A percentile compares a stretch with the other conserved stretches of the same genome.
phyloP scores from a whole-genome alignment of 2,329 filamentous ascomycete genomes.

The Epichloe brachyelytri region DNA sequence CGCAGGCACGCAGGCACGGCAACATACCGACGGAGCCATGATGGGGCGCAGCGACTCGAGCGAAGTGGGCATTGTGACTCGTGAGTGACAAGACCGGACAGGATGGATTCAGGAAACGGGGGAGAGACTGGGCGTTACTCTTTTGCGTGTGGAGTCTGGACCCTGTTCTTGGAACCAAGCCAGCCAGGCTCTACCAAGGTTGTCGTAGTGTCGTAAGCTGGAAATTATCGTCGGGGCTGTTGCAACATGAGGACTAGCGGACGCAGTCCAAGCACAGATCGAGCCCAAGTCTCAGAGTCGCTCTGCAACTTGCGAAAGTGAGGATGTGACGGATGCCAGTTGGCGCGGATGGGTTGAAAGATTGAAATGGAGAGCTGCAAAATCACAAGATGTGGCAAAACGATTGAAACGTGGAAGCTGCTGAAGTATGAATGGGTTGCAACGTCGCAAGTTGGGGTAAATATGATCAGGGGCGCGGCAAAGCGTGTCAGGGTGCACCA shows the following conservation, averaged over 20 bases:
- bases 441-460: not conserved
- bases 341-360: not conserved
- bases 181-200: not conserved
- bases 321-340: not conserved
- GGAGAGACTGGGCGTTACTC: not conserved
- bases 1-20: not conserved
- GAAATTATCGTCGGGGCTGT: not conserved
- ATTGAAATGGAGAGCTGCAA: not conserved
- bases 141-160: not conserved
- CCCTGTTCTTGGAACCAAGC: not conserved
- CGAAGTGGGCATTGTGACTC: conserved; percentile 38
- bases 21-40: conserved; percentile 49
- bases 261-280: no score
- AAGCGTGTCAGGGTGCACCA: not conserved
- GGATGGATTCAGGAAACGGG: not conserved
- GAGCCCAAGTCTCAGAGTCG: not conserved
- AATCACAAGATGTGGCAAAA: not conserved
- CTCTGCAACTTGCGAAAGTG: not conserved
- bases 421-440: not conserved
- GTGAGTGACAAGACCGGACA: not conserved
- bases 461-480: not conserved
- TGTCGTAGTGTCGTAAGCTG: not conserved
- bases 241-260: no score
- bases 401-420: not conserved
- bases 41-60: conserved; percentile 48